Evolutionary conservation across 108 stramenopile species (phyloP).

Genomic region (Parietichytrium sp.): DNA sequence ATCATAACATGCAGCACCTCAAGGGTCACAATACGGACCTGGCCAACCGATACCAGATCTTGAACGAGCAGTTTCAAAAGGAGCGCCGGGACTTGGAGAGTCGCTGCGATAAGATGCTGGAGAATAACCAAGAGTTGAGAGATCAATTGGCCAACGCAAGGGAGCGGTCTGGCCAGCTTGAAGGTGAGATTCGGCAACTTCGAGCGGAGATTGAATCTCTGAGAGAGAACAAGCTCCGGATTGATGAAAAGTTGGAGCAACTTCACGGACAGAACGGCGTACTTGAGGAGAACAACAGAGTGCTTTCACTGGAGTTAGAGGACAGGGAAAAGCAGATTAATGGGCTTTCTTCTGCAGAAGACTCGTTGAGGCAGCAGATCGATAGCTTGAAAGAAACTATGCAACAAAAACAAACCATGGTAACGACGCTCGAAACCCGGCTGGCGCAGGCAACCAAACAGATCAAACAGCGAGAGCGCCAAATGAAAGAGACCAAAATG

Average conservation of each 20-base stretch:
- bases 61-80: not conserved
- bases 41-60: not conserved
- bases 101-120: not conserved
- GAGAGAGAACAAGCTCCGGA: not conserved
- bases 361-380: constrained; percentile 16
- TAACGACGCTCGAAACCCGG: not conserved
- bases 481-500: constrained; percentile 22
- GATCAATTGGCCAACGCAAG: not conserved
- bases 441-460: not conserved
- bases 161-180: not conserved
- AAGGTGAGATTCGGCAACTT: constrained; percentile 24
- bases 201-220: constrained; percentile 18
- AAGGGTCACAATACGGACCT: not conserved
- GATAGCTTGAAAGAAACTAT: not conserved
- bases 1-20: not conserved
- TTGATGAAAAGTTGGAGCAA: not conserved
- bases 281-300: constrained; percentile 16
- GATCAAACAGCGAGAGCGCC: not conserved
- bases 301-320: constrained; percentile 19
- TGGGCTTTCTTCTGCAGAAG: not conserved
- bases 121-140: not conserved
- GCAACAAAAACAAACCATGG: not conserved
- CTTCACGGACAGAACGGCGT: not conserved
- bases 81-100: constrained; percentile 17
- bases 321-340: not conserved